Conservation (phyloP, 495 filamentous ascomycete genomes). For the Aspergillus bridgeri region DNA sequence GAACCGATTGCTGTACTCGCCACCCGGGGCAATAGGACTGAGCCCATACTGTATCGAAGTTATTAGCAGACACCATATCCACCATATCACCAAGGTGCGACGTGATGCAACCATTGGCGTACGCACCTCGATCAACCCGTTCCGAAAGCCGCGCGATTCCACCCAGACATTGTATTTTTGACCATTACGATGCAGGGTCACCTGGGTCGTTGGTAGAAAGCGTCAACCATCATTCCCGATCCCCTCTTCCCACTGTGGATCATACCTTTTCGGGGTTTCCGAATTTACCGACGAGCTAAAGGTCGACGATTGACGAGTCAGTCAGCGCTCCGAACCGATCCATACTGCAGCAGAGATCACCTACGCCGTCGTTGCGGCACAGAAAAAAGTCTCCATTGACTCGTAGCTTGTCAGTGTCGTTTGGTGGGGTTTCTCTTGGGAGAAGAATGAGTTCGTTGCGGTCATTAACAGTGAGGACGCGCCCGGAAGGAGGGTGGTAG, state of each 20-base stretch:
- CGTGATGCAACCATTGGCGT: background rate
- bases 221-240: background rate
- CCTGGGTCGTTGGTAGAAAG: background rate
- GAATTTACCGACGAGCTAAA: constrained; percentile 7
- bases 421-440: background rate
- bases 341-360: background rate
- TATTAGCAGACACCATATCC: background rate
- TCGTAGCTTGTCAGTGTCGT: background rate
- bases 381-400: constrained; percentile 7
- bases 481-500: constrained; percentile 4
- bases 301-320: background rate
- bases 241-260: background rate
- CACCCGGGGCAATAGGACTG: background rate
- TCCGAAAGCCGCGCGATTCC: constrained; percentile 8
- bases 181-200: background rate
- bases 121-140: constrained; percentile 1
- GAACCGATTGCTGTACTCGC: constrained; percentile 7
- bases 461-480: background rate
- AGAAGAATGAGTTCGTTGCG: background rate
- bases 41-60: constrained; percentile 3
- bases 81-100: background rate
- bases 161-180: constrained; percentile 11
- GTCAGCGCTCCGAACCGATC: background rate
- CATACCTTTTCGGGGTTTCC: constrained; percentile 4
- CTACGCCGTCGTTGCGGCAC: constrained; percentile 6